A percentile compares a stretch with the other conserved stretches of the same genome.
Evolutionary conservation across 305 asterid genomes (phyloP).

Genomic region (Solanum aculeatissimum): DNA sequence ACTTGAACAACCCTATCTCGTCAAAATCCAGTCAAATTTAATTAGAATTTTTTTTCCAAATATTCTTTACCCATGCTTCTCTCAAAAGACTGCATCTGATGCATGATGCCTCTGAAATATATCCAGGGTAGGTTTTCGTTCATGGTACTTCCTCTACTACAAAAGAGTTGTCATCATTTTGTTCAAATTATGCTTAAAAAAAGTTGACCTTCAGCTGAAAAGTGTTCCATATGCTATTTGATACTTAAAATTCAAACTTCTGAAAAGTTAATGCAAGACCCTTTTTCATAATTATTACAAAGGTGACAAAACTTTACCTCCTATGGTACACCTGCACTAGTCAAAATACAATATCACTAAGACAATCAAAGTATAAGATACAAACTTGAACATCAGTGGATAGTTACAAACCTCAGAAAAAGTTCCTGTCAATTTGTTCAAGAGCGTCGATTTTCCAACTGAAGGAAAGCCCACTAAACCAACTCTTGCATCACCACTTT

Average conservation of each 20-base stretch:
- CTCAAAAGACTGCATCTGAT: not conserved
- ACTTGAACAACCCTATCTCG: not conserved
- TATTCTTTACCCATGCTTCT: not conserved
- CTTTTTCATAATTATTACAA: not conserved
- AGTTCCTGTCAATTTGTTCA: constrained; percentile 89
- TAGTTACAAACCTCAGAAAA: constrained; percentile 68
- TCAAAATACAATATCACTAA: not conserved
- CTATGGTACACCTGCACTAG: not conserved
- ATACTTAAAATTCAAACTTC: not conserved
- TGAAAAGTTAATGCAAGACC: not conserved
- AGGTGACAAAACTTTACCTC: not conserved
- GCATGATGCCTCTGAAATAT: not conserved
- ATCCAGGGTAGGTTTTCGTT: not conserved
- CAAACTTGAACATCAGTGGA: no score
- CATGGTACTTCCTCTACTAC: not conserved
- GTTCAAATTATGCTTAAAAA: not conserved
- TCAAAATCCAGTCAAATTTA: not conserved
- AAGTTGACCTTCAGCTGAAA: not conserved
- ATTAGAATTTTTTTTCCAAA: not conserved
- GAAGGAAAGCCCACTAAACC: constrained; percentile 98
- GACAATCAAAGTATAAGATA: not conserved
- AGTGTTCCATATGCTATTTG: not conserved
- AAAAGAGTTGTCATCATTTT: not conserved
- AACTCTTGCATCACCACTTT: constrained; percentile 96
- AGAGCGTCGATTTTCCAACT: constrained; percentile 91